These are phyloP conservation scores for Centaurea solstitialis DNA, from an alignment of 129 eudicot species.

Conservation along the genomic window DNA sequence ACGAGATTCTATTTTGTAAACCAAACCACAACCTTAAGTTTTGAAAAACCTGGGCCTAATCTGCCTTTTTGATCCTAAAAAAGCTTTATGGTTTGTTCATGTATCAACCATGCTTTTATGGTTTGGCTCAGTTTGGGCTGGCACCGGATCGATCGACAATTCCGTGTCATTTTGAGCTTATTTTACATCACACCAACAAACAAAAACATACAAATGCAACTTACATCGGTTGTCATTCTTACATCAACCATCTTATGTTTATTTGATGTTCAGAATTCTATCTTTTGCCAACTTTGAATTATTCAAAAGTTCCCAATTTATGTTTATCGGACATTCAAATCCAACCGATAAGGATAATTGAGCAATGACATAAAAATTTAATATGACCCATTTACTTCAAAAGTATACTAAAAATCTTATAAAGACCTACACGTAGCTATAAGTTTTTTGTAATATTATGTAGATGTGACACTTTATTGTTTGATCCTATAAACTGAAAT, in stretches of 20 bases:
- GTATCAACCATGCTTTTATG: not conserved
- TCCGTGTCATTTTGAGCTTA: not conserved
- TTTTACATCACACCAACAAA: not conserved
- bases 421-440: not conserved
- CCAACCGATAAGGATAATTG: not conserved
- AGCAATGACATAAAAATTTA: not conserved
- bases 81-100: not conserved
- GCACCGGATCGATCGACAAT: not conserved
- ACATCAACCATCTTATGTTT: not conserved
- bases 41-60: not conserved
- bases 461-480: not conserved
- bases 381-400: not conserved
- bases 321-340: not conserved
- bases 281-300: not conserved
- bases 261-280: not conserved
- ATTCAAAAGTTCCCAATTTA: not conserved
- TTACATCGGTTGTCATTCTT: not conserved
- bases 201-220: not conserved
- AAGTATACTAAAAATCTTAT: not conserved
- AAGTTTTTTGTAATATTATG: not conserved
- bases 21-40: not conserved
- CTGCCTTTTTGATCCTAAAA: not conserved
- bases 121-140: not conserved
- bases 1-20: not conserved
- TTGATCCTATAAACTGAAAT: not conserved